phyloP scores from a whole-genome alignment of 805 yeast genomes.

The Komagataella populi region DNA sequence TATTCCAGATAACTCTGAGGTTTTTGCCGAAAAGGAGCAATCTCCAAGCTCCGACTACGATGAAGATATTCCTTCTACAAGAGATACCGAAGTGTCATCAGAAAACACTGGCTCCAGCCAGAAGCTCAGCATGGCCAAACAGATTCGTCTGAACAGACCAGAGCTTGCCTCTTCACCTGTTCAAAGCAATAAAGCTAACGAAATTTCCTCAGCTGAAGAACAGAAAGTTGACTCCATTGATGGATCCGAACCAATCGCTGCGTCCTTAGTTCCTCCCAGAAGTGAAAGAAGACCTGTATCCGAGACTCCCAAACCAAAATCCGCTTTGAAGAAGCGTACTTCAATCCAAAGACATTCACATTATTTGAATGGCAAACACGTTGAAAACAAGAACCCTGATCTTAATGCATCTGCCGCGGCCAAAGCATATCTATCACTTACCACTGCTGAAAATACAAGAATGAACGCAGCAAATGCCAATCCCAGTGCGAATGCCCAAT shows the following conservation, averaged over 20 bases:
- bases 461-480: slow-evolving; percentile 36
- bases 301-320: slow-evolving; percentile 17
- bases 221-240: neutral
- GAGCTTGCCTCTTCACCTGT: slow-evolving; percentile 2
- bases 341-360: slow-evolving; percentile 4
- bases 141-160: slow-evolving; percentile 27
- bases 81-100: neutral
- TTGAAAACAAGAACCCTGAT: slow-evolving; percentile 1
- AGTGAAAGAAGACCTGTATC: neutral
- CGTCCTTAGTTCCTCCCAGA: slow-evolving; percentile 16
- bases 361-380: slow-evolving; percentile 2
- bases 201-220: neutral
- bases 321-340: slow-evolving; percentile 29
- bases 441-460: slow-evolving; percentile 73
- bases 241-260: neutral
- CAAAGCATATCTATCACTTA: slow-evolving; percentile 49
- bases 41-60: neutral
- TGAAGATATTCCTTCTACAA: neutral
- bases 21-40: neutral
- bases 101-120: slow-evolving; percentile 3
- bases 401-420: slow-evolving; percentile 29
- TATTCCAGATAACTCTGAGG: neutral
- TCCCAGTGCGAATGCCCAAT: neutral
- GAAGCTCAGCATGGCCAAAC: slow-evolving; percentile 28
- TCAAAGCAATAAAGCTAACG: neutral